Evolutionary conservation across 176 grass and related monocot genomes (phyloP).

Genomic region (Paspalum notatum): DNA sequence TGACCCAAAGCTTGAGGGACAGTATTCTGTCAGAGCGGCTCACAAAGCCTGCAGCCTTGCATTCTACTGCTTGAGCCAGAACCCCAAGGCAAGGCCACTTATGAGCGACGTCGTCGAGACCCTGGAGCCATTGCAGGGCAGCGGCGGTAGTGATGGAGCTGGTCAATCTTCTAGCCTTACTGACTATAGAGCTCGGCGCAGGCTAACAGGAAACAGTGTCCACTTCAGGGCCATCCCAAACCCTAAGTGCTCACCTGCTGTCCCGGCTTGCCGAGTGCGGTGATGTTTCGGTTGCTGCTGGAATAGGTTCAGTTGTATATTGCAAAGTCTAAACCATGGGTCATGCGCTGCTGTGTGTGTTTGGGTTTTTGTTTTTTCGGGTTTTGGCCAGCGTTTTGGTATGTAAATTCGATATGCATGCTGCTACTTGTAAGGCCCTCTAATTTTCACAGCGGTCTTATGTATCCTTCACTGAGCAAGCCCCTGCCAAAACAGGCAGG

Average conservation of each 20-base stretch:
- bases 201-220: conserved; percentile 50
- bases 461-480: conserved; percentile 39
- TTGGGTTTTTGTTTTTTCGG: conserved; percentile 30
- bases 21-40: conserved; percentile 73
- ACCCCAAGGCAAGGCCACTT: conserved; percentile 92
- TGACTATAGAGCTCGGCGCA: conserved; percentile 54
- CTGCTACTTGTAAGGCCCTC: conserved; percentile 61
- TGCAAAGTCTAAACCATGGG: conserved; percentile 7
- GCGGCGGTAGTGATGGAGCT: conserved; percentile 38
- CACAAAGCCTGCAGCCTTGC: conserved; percentile 97
- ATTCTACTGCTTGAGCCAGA: conserved; percentile 94
- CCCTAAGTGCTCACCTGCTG: conserved; percentile 65
- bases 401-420: conserved; percentile 78
- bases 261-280: conserved; percentile 82
- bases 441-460: conserved; percentile 61
- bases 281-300: conserved; percentile 57
- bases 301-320: conserved; percentile 72
- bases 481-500: conserved; percentile 64
- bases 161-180: conserved; percentile 51
- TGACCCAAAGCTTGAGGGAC: conserved; percentile 71
- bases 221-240: conserved; percentile 79
- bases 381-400: conserved; percentile 40
- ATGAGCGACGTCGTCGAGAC: conserved; percentile 98
- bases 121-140: conserved; percentile 74
- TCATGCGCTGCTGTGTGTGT: conserved; percentile 31